Evolutionary conservation across 2,329 filamentous ascomycete genomes (phyloP).

Genomic region (Nemania sp.): DNA sequence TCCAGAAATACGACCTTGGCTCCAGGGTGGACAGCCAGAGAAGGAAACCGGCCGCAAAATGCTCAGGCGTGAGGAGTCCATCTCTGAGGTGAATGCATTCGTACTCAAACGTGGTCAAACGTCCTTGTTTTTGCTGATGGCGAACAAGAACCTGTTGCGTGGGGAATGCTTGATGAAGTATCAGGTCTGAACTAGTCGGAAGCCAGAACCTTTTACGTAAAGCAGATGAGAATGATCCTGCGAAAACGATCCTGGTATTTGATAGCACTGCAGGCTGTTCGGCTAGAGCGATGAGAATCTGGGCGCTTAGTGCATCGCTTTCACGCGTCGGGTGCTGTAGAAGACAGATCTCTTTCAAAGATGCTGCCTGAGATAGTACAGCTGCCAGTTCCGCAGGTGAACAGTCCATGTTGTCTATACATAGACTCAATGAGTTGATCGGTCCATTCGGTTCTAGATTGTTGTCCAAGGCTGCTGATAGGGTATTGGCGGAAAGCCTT

Average conservation of each 20-base stretch:
- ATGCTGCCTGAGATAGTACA: slow-evolving; percentile 7
- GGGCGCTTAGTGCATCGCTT: slow-evolving; percentile 11
- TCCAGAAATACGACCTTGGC: background rate
- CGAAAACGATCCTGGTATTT: slow-evolving; percentile 9
- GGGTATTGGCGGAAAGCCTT: background rate
- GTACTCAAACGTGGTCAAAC: slow-evolving; percentile 2
- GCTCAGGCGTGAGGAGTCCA: slow-evolving; percentile 25
- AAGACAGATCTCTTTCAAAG: slow-evolving; percentile 21
- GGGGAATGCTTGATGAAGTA: slow-evolving; percentile 15
- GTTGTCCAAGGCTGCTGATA: slow-evolving; percentile 1
- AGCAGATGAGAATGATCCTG: slow-evolving; percentile 23
- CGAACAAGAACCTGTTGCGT: slow-evolving; percentile 21
- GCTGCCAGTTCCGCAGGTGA: slow-evolving; percentile 20
- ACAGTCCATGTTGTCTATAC: slow-evolving; percentile 22
- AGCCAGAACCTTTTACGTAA: slow-evolving; percentile 20
- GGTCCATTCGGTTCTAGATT: background rate
- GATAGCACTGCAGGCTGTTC: slow-evolving; percentile 12
- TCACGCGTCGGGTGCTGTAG: slow-evolving; percentile 18
- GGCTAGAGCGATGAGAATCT: slow-evolving; percentile 10
- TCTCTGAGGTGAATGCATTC: slow-evolving; percentile 16
- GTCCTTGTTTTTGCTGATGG: background rate
- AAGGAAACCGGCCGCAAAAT: slow-evolving; percentile 21
- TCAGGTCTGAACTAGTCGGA: background rate
- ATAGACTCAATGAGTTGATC: slow-evolving; percentile 23
- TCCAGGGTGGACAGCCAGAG: slow-evolving; percentile 15